These are phyloP conservation scores for Sporothrix variecibatus DNA, from an alignment of 2,329 filamentous ascomycete genomes.

Conservation along the genomic window DNA sequence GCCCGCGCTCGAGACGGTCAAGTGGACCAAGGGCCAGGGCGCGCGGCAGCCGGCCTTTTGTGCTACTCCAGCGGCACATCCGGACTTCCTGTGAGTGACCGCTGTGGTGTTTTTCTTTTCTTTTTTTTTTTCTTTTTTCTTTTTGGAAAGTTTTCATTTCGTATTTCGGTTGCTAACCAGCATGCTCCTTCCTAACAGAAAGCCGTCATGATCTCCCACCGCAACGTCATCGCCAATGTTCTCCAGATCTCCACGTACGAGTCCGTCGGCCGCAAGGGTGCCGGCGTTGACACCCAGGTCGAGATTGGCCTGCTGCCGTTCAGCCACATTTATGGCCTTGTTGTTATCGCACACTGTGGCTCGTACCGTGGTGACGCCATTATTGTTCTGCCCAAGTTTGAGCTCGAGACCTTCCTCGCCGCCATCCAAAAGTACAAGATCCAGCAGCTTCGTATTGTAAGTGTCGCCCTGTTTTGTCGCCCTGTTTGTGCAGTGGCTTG, in stretches of 20 bases:
- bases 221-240: constrained; percentile 72
- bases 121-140: background rate
- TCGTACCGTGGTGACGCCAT: constrained; percentile 71
- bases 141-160: background rate
- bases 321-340: constrained; percentile 76
- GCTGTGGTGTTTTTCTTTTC: background rate
- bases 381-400: constrained; percentile 72
- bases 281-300: constrained; percentile 40
- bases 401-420: constrained; percentile 62
- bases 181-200: constrained; percentile 49
- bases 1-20: constrained; percentile 48
- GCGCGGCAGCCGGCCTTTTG: constrained; percentile 65
- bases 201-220: constrained; percentile 77
- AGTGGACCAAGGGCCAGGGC: constrained; percentile 58
- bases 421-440: constrained; percentile 70
- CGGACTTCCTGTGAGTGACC: constrained; percentile 58
- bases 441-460: constrained; percentile 62
- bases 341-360: constrained; percentile 66
- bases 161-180: background rate
- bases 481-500: background rate
- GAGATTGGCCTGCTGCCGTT: constrained; percentile 68
- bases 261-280: constrained; percentile 36
- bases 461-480: constrained; percentile 30
- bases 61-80: constrained; percentile 73
- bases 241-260: constrained; percentile 59